These are phyloP conservation scores for Monosporascus sp. DNA, from an alignment of 2,329 filamentous ascomycete genomes.

Conservation along the genomic window DNA sequence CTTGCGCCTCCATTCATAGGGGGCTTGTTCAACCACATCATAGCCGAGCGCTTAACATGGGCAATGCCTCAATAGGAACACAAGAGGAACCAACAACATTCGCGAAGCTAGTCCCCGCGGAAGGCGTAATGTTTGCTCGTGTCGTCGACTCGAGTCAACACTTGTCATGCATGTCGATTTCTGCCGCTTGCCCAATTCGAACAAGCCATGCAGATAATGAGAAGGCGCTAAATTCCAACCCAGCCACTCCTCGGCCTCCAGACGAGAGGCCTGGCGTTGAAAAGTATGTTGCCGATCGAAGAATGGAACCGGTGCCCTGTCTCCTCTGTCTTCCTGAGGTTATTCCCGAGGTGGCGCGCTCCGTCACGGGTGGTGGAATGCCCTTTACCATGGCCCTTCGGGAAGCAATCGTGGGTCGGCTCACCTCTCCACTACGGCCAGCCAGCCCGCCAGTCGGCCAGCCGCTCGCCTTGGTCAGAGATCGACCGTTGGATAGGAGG, in stretches of 20 bases:
- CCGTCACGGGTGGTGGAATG: no score
- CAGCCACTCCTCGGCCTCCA: background rate
- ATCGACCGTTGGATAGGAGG: no score
- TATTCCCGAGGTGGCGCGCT: background rate
- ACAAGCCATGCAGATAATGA: background rate
- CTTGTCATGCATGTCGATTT: background rate
- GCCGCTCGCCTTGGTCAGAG: no score
- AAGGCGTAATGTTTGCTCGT: background rate
- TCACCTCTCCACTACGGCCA: no score
- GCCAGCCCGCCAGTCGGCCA: no score
- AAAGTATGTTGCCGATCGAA: background rate
- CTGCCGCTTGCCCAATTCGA: background rate
- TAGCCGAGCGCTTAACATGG: slow-evolving; percentile 9
- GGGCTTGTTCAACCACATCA: slow-evolving; percentile 7
- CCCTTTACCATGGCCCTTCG: no score
- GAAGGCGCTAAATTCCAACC: background rate
- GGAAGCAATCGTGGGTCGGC: no score
- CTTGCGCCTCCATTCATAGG: slow-evolving; percentile 3
- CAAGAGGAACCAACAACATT: background rate
- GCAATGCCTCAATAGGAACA: slow-evolving; percentile 4
- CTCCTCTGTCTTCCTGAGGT: background rate
- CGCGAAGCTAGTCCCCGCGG: slow-evolving; percentile 1
- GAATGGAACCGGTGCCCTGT: background rate
- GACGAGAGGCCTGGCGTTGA: background rate
- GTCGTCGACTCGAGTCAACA: background rate